Evolutionary conservation across 129 eudicot species (phyloP).

Genomic region (Saussurea involucrata): DNA sequence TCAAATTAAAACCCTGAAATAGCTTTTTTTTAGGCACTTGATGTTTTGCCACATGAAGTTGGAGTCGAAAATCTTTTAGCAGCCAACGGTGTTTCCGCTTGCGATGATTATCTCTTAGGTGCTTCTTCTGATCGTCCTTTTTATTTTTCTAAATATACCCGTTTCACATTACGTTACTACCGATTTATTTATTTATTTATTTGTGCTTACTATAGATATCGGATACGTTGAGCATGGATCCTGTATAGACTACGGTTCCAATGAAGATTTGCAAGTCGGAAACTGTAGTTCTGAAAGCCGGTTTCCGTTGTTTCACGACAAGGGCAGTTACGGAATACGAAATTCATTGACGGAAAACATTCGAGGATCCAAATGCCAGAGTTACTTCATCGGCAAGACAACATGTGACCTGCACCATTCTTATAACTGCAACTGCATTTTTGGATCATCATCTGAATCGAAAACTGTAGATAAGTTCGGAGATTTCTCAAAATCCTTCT

Average conservation of each 20-base stretch:
- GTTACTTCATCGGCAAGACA: constrained; percentile 22
- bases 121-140: background rate
- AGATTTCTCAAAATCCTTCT: constrained; percentile 41
- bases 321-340: constrained; percentile 29
- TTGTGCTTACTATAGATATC: constrained; percentile 41
- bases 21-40: constrained; percentile 43
- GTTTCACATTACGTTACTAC: background rate
- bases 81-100: constrained; percentile 37
- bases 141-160: background rate
- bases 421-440: constrained; percentile 8
- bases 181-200: background rate
- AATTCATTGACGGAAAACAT: constrained; percentile 30
- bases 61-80: constrained; percentile 36
- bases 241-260: constrained; percentile 42
- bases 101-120: constrained; percentile 73
- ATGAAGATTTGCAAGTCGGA: constrained; percentile 37
- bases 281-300: constrained; percentile 31
- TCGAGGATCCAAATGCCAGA: constrained; percentile 31
- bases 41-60: constrained; percentile 46
- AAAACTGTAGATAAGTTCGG: constrained; percentile 35
- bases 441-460: constrained; percentile 23
- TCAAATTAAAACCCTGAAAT: background rate
- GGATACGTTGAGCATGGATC: constrained; percentile 53
- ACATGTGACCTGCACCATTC: constrained; percentile 25
- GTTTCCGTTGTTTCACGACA: constrained; percentile 23